Evolutionary conservation across 257 asterid genomes (phyloP).

Genomic region (Hygrophila difformis): DNA sequence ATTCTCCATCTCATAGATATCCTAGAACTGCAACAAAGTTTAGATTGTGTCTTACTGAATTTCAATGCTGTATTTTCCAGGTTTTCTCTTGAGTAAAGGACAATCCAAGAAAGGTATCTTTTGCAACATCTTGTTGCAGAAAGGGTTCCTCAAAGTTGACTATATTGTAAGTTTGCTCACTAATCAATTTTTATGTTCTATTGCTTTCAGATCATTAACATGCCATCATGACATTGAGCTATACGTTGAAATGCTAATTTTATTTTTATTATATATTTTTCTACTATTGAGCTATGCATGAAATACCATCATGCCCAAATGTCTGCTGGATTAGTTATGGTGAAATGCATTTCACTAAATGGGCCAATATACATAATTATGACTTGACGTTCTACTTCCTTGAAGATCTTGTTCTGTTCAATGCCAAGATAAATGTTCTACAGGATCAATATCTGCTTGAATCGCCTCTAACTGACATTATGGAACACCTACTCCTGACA

Average conservation of each 20-base stretch:
- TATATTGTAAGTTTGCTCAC: constrained; percentile 16
- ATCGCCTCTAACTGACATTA: constrained; percentile 10
- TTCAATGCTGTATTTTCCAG: constrained; percentile 8
- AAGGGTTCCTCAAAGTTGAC: constrained; percentile 10
- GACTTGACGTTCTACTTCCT: constrained; percentile 6
- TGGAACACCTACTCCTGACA: constrained; percentile 11
- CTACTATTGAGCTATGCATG: background rate
- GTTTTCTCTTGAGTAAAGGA: constrained; percentile 6
- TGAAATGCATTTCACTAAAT: background rate
- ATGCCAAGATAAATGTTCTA: constrained; percentile 15
- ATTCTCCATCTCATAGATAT: constrained; percentile 1
- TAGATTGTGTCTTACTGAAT: background rate
- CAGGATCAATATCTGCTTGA: constrained; percentile 15
- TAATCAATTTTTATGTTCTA: constrained; percentile 3
- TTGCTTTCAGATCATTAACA: background rate
- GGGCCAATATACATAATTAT: constrained; percentile 3
- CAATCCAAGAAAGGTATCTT: background rate
- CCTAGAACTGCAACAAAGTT: constrained; percentile 2
- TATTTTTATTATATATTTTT: constrained; percentile 1
- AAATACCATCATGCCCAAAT: background rate
- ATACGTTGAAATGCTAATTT: background rate
- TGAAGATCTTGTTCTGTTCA: constrained; percentile 7
- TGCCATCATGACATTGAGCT: background rate
- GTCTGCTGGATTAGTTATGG: background rate
- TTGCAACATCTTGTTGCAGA: constrained; percentile 2